Percentiles rank a stretch among this genome's conserved stretches.
phyloP scores from a whole-genome alignment of 2,329 filamentous ascomycete species.

The Thermoascus crustaceus region DNA sequence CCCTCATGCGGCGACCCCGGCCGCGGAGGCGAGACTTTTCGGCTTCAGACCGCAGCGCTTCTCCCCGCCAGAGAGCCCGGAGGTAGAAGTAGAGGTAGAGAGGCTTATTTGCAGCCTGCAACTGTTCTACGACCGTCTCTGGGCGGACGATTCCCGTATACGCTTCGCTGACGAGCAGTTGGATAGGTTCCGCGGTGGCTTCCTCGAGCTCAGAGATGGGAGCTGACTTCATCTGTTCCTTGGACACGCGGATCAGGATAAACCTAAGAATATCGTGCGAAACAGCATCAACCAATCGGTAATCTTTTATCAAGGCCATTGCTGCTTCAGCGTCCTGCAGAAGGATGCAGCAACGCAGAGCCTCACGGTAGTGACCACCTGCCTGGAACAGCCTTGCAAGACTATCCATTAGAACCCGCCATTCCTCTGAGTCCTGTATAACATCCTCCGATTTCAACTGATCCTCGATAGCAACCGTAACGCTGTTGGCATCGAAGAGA shows the following conservation, averaged over 20 bases:
- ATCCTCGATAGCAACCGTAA: conserved; percentile 72
- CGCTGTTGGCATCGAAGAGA: conserved; percentile 68
- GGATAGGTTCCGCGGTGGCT: conserved; percentile 73
- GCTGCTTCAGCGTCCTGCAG: conserved; percentile 87
- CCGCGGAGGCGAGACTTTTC: conserved; percentile 26
- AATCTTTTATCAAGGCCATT: conserved; percentile 76
- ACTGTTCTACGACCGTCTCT: conserved; percentile 66
- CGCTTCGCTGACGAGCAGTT: conserved; percentile 81
- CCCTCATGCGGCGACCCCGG: conserved; percentile 29
- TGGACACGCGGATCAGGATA: conserved; percentile 74
- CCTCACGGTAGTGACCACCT: conserved; percentile 71
- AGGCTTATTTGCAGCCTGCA: conserved; percentile 58
- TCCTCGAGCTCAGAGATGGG: conserved; percentile 64
- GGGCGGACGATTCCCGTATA: conserved; percentile 79
- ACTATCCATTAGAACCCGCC: conserved; percentile 80
- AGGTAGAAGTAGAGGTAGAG: conserved; percentile 91
- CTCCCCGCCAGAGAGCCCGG: conserved; percentile 72
- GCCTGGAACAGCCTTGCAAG: conserved; percentile 79
- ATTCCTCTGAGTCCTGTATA: conserved; percentile 71
- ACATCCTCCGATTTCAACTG: conserved; percentile 71
- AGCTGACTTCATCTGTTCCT: conserved; percentile 59
- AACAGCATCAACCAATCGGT: conserved; percentile 82
- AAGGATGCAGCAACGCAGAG: conserved; percentile 78
- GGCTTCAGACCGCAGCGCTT: conserved; percentile 43
- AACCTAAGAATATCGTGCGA: conserved; percentile 85